Conservation (phyloP, 1,284 basidiomycete species). For the Termitomyces sp. region DNA sequence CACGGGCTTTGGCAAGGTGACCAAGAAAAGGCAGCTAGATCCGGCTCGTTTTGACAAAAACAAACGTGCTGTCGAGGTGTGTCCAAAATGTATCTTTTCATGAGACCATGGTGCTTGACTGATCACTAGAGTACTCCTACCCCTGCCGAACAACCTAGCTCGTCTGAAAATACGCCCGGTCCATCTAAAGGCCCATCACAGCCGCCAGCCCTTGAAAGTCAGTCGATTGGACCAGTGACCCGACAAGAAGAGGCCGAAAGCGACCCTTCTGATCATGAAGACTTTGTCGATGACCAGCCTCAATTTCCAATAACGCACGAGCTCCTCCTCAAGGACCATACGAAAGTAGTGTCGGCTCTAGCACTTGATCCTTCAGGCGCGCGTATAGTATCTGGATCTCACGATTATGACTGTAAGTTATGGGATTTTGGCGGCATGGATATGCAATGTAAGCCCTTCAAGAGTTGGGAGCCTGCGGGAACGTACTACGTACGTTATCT, state of each 20-base stretch:
- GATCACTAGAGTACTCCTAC: conserved; percentile 1
- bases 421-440: conserved; percentile 99
- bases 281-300: conserved; percentile 42
- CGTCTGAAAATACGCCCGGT: conserved; percentile 9
- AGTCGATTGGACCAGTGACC: conserved; percentile 9
- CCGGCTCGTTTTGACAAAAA: conserved; percentile 70
- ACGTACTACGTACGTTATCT: conserved; percentile 79
- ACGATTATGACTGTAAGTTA: conserved; percentile 96
- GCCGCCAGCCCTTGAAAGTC: not conserved
- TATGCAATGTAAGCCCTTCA: conserved; percentile 84
- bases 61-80: conserved; percentile 49
- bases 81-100: conserved; percentile 7
- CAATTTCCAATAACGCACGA: conserved; percentile 85
- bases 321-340: conserved; percentile 87
- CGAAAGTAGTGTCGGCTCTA: conserved; percentile 90
- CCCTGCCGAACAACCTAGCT: not conserved
- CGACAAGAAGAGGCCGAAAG: conserved; percentile 22
- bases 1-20: conserved; percentile 69
- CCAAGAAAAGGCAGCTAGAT: conserved; percentile 62
- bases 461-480: conserved; percentile 90
- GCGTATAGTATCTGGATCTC: conserved; percentile 84
- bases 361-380: conserved; percentile 92
- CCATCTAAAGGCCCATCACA: conserved; percentile 6
- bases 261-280: conserved; percentile 33
- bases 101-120: not conserved